Conservation (phyloP, 345 rosid genomes). For the Populus tremula region DNA sequence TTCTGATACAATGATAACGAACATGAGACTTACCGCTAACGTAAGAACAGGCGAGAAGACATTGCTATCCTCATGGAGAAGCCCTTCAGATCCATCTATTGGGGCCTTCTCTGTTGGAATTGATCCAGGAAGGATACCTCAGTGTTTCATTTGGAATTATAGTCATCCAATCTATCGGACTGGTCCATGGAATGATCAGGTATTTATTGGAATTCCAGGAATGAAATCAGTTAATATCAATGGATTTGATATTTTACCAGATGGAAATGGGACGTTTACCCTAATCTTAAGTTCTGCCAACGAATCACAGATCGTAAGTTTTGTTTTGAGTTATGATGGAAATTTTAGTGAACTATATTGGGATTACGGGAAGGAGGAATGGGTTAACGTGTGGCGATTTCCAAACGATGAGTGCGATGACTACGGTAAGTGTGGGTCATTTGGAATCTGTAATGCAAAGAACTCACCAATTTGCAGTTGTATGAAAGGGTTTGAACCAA, state of each 20-base stretch:
- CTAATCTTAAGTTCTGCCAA: slow-evolving; percentile 1
- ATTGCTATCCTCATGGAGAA: slow-evolving; percentile 50
- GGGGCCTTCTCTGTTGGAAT: slow-evolving; percentile 44
- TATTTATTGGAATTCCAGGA: slow-evolving; percentile 29
- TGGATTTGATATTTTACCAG: slow-evolving; percentile 26
- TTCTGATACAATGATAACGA: slow-evolving; percentile 23
- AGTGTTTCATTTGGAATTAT: slow-evolving; percentile 44
- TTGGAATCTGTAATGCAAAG: slow-evolving; percentile 32
- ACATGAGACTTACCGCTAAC: slow-evolving; percentile 36
- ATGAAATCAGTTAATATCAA: slow-evolving; percentile 25
- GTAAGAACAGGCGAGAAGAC: slow-evolving; percentile 26
- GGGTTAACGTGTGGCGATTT: not conserved
- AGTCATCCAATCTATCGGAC: slow-evolving; percentile 39
- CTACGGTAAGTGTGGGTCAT: slow-evolving; percentile 50
- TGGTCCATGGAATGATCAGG: slow-evolving; percentile 60
- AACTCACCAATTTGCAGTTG: slow-evolving; percentile 47
- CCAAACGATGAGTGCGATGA: slow-evolving; percentile 33
- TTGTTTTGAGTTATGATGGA: slow-evolving; percentile 37
- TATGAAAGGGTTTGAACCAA: slow-evolving; percentile 50
- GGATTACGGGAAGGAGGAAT: not conserved
- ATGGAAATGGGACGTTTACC: slow-evolving; percentile 23
- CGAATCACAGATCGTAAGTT: not conserved
- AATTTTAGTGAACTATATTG: not conserved
- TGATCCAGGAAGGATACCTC: slow-evolving; percentile 24
- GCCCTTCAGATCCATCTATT: slow-evolving; percentile 47